phyloP scores from a whole-genome alignment of 2,329 filamentous ascomycete species.

The Phialophora tarda region DNA sequence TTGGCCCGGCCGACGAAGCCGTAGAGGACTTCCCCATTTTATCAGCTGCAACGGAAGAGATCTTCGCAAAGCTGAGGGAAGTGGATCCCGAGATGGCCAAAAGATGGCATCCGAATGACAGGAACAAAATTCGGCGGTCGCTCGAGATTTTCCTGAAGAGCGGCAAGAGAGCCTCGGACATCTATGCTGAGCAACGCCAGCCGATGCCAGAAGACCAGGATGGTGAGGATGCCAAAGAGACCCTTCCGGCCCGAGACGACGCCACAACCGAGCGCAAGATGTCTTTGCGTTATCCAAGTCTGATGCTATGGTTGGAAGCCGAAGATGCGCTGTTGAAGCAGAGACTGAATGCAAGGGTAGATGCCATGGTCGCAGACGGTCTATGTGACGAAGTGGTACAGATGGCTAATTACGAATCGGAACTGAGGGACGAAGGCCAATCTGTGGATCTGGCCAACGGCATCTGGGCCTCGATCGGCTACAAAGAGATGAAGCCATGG shows the following conservation, averaged over 20 bases:
- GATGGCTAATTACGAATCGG: conserved; percentile 38
- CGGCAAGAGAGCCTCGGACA: conserved; percentile 78
- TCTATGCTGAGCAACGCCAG: conserved; percentile 76
- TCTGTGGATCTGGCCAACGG: conserved; percentile 75
- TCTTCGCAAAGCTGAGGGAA: conserved; percentile 73
- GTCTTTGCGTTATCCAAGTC: conserved; percentile 59
- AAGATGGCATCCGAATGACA: conserved; percentile 92
- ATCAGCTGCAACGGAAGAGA: conserved; percentile 69
- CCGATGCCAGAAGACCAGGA: not conserved
- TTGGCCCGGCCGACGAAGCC: conserved; percentile 40
- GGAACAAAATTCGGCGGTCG: conserved; percentile 85
- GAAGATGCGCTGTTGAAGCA: conserved; percentile 69
- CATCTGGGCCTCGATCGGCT: conserved; percentile 97
- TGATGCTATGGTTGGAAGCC: conserved; percentile 88
- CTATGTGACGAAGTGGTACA: conserved; percentile 65
- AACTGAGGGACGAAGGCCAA: conserved; percentile 55
- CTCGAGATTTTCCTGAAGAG: conserved; percentile 88
- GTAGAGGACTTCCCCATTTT: conserved; percentile 65
- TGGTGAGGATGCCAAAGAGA: conserved; percentile 7
- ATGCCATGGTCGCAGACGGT: conserved; percentile 77
- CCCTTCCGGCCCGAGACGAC: conserved; percentile 34
- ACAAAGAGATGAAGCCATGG: conserved; percentile 85
- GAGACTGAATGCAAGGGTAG: conserved; percentile 77
- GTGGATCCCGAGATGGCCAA: conserved; percentile 89
- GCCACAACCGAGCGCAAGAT: conserved; percentile 37